Evolutionary conservation across 108 stramenopile species (phyloP).

Genomic region (Pseudonitzschia delicatissima): DNA sequence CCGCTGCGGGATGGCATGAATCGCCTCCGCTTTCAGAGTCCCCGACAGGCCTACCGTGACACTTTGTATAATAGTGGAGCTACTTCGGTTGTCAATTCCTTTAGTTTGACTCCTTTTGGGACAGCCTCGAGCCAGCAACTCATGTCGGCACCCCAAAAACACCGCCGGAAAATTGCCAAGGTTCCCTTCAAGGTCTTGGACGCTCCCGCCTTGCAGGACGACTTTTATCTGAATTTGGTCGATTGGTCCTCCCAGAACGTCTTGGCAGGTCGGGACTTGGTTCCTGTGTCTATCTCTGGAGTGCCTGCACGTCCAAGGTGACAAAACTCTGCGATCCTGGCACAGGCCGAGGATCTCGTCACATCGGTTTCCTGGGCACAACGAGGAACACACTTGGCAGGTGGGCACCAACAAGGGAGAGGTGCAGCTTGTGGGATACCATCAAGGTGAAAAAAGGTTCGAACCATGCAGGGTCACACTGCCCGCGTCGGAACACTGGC

Average conservation of each 20-base stretch:
- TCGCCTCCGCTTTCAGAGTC: conserved; percentile 59
- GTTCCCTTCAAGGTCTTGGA: conserved; percentile 98
- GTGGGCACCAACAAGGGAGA: conserved; percentile 81
- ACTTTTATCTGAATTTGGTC: conserved; percentile 98
- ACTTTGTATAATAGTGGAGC: conserved; percentile 40
- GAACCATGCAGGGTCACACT: conserved; percentile 85
- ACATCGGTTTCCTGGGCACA: conserved; percentile 95
- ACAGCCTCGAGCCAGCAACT: conserved; percentile 63
- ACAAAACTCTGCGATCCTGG: conserved; percentile 87
- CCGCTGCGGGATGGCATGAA: conserved; percentile 62
- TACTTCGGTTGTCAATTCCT: conserved; percentile 70
- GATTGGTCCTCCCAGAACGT: conserved; percentile 95
- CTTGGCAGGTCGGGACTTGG: conserved; percentile 98
- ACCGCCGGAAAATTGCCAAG: conserved; percentile 82
- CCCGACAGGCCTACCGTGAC: conserved; percentile 55
- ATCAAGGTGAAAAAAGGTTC: conserved; percentile 69
- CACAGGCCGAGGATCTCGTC: conserved; percentile 58
- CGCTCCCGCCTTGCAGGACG: conserved; percentile 97
- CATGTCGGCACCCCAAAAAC: conserved; percentile 58
- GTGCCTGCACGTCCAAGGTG: conserved; percentile 88
- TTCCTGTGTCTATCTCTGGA: conserved; percentile 92
- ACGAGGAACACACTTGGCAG: conserved; percentile 85
- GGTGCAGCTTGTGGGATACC: conserved; percentile 94
- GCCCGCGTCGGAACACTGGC: conserved; percentile 90
- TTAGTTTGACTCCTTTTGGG: conserved; percentile 65